These are phyloP conservation scores for Rhynchospora pubera DNA, from an alignment of 176 grass and related monocot genomes.

Conservation along the genomic window DNA sequence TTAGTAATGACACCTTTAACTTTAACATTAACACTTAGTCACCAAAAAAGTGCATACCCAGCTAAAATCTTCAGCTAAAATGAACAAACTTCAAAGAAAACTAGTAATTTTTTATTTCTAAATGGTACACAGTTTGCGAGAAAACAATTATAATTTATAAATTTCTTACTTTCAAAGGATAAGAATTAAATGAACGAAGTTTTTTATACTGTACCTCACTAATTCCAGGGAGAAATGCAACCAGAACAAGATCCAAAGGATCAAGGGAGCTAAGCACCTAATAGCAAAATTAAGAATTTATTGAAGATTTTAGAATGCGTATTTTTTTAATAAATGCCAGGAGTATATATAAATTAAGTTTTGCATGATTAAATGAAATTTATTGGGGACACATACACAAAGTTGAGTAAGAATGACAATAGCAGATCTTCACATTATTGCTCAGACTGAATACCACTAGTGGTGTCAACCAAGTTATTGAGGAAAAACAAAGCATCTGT, in stretches of 20 bases:
- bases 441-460: neutral
- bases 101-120: neutral
- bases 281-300: slow-evolving; percentile 6
- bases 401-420: neutral
- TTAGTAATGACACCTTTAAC: neutral
- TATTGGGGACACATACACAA: neutral
- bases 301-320: neutral
- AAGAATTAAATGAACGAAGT: neutral
- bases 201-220: slow-evolving; percentile 46
- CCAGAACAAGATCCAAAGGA: slow-evolving; percentile 52
- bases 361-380: slow-evolving; percentile 1
- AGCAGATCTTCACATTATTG: neutral
- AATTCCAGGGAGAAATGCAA: slow-evolving; percentile 87
- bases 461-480: neutral
- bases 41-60: neutral
- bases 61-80: neutral
- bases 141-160: neutral
- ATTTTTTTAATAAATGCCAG: neutral
- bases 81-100: neutral
- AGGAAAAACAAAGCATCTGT: neutral
- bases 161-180: slow-evolving; percentile 2
- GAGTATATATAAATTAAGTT: neutral
- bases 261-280: slow-evolving; percentile 74
- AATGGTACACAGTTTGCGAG: neutral
- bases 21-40: neutral